Base-by-base conservation (phyloP, 805 yeast species). In the Hanseniaspora clermontiae region DNA sequence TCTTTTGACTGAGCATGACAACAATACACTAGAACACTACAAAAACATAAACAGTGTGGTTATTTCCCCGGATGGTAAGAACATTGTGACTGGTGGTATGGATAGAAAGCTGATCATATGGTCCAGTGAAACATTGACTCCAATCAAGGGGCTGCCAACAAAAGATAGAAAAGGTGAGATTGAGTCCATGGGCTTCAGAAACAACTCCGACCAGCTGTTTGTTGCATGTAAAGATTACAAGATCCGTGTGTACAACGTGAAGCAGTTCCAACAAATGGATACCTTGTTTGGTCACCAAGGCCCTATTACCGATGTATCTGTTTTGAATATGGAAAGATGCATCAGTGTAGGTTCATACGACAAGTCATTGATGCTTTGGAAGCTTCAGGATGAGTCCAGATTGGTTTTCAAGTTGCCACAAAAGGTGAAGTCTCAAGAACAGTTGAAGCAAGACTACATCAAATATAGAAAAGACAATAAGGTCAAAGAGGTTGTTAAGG, bases 281-380 rank as follows among this genome's bases (percentile, higher is more conserved):
- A 83, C 87, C 5, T 72, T 93, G 48, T 93, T 87, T 67, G 98
- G 98, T 2, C 98, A 93, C 70, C 97, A 93, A 72, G 98, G 93
- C 66, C 74, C 79, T 55, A 90, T 91, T 47, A 77, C 79, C 45
- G 97, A 83, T 65, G 83, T 93, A 55, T 72, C 88, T 24, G 88
- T 97, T 0, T 72, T 93, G 59, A 79, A 80, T 10, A 82, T 82
- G 68, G 97, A 93, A 66, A 80, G 96, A 58, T 93, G 98, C 74
- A 90, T 93, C 17, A 87, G 95, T 29, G 97, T 91, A 36, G 98
- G 98, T 17, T 77, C 95, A 3, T 80, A 97, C 63, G 98, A 93
- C 70, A 82, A 95, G 64, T 87, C 96, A 5, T 96, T 91, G 10
- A 84, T 95, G 83, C 74, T 87, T 63, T 93, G 98, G 98, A 93